Conservation (phyloP, 345 rosid species). For the Citrus australasica region DNA sequence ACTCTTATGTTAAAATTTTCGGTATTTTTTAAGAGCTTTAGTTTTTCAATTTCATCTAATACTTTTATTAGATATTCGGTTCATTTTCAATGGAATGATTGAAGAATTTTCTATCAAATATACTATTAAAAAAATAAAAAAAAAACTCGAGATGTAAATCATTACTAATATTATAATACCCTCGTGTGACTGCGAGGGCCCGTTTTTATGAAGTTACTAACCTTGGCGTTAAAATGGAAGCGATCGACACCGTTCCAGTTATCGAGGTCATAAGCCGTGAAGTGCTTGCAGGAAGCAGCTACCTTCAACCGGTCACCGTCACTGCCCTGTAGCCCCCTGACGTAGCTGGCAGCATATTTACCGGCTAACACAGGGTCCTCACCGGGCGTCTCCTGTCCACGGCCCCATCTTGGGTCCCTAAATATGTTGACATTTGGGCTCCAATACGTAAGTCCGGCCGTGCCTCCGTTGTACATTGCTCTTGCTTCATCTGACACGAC, state of each 20-base stretch:
- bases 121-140: too few species aligned
- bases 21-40: too few species aligned
- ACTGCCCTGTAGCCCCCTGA: slow-evolving; percentile 68
- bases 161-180: too few species aligned
- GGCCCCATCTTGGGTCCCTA: slow-evolving; percentile 91
- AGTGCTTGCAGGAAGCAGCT: slow-evolving; percentile 87
- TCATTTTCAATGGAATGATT: too few species aligned
- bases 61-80: too few species aligned
- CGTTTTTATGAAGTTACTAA: background rate
- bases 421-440: slow-evolving; percentile 79
- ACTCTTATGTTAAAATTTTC: too few species aligned
- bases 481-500: slow-evolving; percentile 76
- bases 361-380: slow-evolving; percentile 81
- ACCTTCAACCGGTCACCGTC: slow-evolving; percentile 62
- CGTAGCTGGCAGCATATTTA: slow-evolving; percentile 71
- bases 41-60: too few species aligned
- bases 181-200: background rate
- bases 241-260: slow-evolving; percentile 82
- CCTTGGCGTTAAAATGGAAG: slow-evolving; percentile 78
- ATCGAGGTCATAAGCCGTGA: slow-evolving; percentile 86
- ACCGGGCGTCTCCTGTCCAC: slow-evolving; percentile 92
- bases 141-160: too few species aligned
- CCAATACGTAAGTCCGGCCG: slow-evolving; percentile 76
- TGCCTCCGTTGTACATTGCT: slow-evolving; percentile 66
- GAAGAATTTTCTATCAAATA: too few species aligned